Percentiles rank a stretch among this genome's conserved stretches.
phyloP scores from a whole-genome alignment of 371 early-diverging fungal species.

The Mucor lusitanicus region DNA sequence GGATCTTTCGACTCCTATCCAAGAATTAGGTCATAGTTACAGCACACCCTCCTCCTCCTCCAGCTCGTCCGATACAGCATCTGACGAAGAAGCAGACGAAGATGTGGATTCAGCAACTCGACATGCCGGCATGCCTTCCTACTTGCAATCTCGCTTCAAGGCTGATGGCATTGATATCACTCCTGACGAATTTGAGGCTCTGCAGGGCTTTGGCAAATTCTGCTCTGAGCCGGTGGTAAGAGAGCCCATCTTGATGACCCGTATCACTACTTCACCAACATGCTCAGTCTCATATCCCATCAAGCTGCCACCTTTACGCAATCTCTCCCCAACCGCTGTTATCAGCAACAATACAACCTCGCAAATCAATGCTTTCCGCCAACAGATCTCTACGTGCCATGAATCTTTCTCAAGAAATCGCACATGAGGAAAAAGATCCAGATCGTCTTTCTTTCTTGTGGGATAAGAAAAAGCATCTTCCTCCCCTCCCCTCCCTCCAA shows the following conservation, averaged over 20 bases:
- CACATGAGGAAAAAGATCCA: not conserved
- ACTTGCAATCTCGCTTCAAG: not conserved
- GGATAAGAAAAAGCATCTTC: not conserved
- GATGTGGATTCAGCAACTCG: not conserved
- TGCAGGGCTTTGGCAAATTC: slow-evolving; percentile 45
- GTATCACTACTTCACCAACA: slow-evolving; percentile 6
- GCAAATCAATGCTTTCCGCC: slow-evolving; percentile 22
- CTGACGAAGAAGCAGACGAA: slow-evolving; percentile 2
- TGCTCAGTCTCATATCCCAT: slow-evolving; percentile 4
- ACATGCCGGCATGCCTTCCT: not conserved
- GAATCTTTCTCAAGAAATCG: slow-evolving; percentile 24
- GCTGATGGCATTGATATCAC: slow-evolving; percentile 25
- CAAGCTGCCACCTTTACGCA: slow-evolving; percentile 12
- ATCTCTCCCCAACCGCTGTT: slow-evolving; percentile 1
- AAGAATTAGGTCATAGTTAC: slow-evolving; percentile 5
- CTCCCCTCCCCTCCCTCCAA: too few relatives aligned
- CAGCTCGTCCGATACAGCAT: not conserved
- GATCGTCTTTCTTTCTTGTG: not conserved
- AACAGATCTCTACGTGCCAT: slow-evolving; percentile 9
- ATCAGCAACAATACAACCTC: slow-evolving; percentile 1
- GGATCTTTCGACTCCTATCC: slow-evolving; percentile 22
- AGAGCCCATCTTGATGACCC: slow-evolving; percentile 36
- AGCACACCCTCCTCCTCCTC: slow-evolving; percentile 10
- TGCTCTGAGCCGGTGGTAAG: slow-evolving; percentile 55
- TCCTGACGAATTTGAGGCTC: slow-evolving; percentile 47